phyloP scores from a whole-genome alignment of 208 protist genomes.

The Borovskyia barvae region DNA sequence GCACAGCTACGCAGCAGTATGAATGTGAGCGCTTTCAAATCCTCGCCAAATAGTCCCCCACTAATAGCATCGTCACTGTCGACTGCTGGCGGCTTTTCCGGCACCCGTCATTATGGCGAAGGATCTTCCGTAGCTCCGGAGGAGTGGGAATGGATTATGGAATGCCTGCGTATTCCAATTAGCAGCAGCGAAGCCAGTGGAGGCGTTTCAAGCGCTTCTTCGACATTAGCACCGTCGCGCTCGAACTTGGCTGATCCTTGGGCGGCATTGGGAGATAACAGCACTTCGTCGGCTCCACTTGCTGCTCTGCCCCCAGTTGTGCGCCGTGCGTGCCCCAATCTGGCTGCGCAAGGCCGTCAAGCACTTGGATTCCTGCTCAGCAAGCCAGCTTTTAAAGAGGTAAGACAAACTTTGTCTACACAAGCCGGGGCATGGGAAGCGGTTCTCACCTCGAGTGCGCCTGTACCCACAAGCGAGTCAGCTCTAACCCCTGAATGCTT shows the following conservation, averaged over 20 bases:
- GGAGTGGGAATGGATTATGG: constrained; percentile 70
- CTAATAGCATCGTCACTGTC: neutral
- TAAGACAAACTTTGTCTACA: constrained; percentile 57
- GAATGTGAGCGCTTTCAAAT: neutral
- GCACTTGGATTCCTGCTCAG: constrained; percentile 47
- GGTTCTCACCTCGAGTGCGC: constrained; percentile 46
- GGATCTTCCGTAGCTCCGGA: constrained; percentile 38
- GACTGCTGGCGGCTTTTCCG: neutral
- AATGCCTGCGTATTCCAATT: constrained; percentile 19
- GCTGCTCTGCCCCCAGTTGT: constrained; percentile 24
- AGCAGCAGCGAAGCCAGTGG: too few species aligned
- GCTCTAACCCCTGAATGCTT: constrained; percentile 40
- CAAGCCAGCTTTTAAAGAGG: constrained; percentile 56
- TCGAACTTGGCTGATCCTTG: neutral
- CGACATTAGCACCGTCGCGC: neutral
- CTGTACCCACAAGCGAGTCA: constrained; percentile 34
- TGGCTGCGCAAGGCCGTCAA: constrained; percentile 25
- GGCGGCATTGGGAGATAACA: neutral
- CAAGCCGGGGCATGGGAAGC: constrained; percentile 42
- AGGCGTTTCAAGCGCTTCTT: neutral
- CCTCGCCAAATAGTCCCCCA: neutral
- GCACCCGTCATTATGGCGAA: neutral
- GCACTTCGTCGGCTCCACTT: neutral
- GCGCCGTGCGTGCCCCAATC: constrained; percentile 20
- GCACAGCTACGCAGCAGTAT: constrained; percentile 89